Percentiles rank a stretch among this genome's conserved stretches.
Evolutionary conservation across 106 monocot species (phyloP).

Genomic region (Iris macrosiphon): DNA sequence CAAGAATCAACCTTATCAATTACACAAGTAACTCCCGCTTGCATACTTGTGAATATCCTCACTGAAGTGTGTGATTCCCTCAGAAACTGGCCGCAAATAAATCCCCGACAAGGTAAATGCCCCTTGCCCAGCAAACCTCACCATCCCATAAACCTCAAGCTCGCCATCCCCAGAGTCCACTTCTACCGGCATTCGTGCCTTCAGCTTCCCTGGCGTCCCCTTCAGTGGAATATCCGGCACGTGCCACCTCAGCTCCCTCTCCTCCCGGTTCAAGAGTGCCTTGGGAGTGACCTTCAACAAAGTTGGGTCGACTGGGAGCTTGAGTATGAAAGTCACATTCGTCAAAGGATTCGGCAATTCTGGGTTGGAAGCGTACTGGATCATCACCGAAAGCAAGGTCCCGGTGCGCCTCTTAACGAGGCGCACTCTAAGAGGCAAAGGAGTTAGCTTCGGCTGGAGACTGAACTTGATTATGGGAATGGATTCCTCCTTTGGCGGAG

Average conservation of each 20-base stretch:
- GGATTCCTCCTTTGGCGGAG: constrained; percentile 55
- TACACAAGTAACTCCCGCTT: constrained; percentile 72
- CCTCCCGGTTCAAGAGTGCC: constrained; percentile 60
- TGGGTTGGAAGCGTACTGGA: constrained; percentile 84
- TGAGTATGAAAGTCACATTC: constrained; percentile 80
- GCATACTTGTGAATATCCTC: constrained; percentile 62
- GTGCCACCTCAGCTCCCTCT: constrained; percentile 83
- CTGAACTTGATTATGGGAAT: constrained; percentile 79
- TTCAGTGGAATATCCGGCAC: constrained; percentile 66
- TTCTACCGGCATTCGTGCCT: constrained; percentile 93
- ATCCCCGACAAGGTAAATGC: constrained; percentile 65
- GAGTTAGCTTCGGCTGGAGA: constrained; percentile 64
- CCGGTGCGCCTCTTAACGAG: constrained; percentile 83
- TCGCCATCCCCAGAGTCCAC: constrained; percentile 63
- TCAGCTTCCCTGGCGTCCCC: constrained; percentile 51
- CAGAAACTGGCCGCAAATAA: constrained; percentile 49
- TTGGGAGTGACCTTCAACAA: constrained; percentile 83
- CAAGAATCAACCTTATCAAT: constrained; percentile 26
- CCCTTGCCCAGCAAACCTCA: constrained; percentile 58
- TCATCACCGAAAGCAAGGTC: constrained; percentile 85
- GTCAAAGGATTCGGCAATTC: constrained; percentile 45
- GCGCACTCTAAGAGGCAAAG: constrained; percentile 77
- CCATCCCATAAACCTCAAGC: constrained; percentile 58
- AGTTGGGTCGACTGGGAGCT: constrained; percentile 85
- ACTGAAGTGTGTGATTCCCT: constrained; percentile 61